A percentile compares a stretch with the other conserved stretches of the same genome.
Evolutionary conservation across 192 early-diverging fungal genomes (phyloP).

Genomic region (Podila epigama): DNA sequence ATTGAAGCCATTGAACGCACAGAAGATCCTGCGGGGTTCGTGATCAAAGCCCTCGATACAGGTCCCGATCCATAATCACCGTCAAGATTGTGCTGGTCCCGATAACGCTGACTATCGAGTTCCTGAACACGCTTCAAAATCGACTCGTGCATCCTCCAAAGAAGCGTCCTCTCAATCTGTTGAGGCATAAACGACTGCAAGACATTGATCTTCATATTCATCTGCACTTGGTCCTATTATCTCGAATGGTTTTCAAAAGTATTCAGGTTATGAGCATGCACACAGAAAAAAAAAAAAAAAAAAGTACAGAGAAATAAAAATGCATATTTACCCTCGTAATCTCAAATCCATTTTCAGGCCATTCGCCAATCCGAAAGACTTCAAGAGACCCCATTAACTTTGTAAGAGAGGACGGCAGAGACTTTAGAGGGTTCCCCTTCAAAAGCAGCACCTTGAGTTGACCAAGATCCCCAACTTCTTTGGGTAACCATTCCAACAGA

Average conservation of each 20-base stretch:
- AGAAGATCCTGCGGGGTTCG: no score
- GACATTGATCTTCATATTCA: constrained; percentile 51
- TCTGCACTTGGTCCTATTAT: constrained; percentile 29
- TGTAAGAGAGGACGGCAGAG: constrained; percentile 45
- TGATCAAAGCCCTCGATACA: not conserved
- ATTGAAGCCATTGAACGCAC: not conserved
- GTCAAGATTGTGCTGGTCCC: constrained; percentile 31
- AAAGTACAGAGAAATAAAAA: no score
- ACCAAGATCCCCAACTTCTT: constrained; percentile 39
- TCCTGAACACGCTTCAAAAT: constrained; percentile 54
- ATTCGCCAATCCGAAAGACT: constrained; percentile 54
- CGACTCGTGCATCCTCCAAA: constrained; percentile 57
- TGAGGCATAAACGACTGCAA: constrained; percentile 47
- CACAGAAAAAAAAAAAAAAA: not conserved
- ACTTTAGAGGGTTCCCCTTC: constrained; percentile 49
- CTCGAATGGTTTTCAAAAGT: not conserved
- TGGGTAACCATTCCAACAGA: constrained; percentile 42
- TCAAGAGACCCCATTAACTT: constrained; percentile 48
- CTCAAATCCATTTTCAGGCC: constrained; percentile 53
- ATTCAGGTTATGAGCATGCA: not conserved
- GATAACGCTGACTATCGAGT: constrained; percentile 48
- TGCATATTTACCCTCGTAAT: constrained; percentile 47
- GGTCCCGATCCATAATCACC: constrained; percentile 6
- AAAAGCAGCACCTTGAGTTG: constrained; percentile 45
- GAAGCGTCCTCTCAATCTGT: constrained; percentile 51